These are phyloP conservation scores for Eucalyptus erythrocorys DNA, from an alignment of 345 rosid species.

Conservation along the genomic window DNA sequence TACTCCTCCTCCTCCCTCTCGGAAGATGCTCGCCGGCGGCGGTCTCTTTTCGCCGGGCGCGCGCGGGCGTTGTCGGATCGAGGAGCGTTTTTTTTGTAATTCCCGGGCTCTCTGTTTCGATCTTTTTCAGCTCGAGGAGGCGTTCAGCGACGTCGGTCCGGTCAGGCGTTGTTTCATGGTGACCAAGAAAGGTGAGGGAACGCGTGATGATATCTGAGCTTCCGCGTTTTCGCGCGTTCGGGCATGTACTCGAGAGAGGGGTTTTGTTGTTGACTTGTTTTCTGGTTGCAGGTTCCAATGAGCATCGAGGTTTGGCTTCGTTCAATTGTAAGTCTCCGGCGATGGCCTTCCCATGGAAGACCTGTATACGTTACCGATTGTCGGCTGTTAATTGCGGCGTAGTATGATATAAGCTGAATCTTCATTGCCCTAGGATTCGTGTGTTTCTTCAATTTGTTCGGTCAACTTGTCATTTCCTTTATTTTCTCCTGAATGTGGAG, in stretches of 20 bases:
- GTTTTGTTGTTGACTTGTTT: neutral
- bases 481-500: neutral
- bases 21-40: neutral
- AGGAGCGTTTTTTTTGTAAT: neutral
- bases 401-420: neutral
- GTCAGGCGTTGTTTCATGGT: conserved; percentile 87
- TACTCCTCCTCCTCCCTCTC: neutral
- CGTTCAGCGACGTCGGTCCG: conserved; percentile 88
- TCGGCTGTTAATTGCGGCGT: neutral
- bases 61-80: neutral
- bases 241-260: neutral
- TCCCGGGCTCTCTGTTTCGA: neutral
- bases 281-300: conserved; percentile 49
- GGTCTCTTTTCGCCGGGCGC: neutral
- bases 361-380: neutral
- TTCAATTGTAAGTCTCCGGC: conserved; percentile 57
- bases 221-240: neutral
- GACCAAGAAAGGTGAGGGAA: conserved; percentile 49
- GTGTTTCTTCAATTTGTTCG: neutral
- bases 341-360: neutral
- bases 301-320: conserved; percentile 78
- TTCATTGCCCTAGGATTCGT: neutral
- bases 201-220: neutral
- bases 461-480: neutral
- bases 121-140: conserved; percentile 62